Base-by-base conservation (phyloP, 805 yeast genomes). In the Starmerella apicola region DNA sequence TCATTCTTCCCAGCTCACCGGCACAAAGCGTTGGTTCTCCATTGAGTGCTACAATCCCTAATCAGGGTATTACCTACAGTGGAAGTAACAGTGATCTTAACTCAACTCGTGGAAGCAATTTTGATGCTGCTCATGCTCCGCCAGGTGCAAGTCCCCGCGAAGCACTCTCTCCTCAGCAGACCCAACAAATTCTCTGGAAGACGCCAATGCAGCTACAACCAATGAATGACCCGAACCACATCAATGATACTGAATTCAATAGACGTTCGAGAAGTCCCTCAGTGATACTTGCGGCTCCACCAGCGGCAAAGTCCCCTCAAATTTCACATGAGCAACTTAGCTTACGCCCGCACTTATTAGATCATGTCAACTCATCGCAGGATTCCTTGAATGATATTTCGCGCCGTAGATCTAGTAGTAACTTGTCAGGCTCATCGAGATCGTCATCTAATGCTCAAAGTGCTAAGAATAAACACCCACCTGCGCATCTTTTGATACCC, bases 1-100 rank as follows among this genome's bases (percentile, higher is more conserved):
- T 37, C 25, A 57, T 59, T 15, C 58, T 43, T 63, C 59, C 24
- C 32, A 33, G 22, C 28, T 42, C 42, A 9, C 46, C 43, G 18
- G 13, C 29, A 4, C 37, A 34, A 12, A 40, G 38, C 31, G 21
- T 18, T 8, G 33, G 36, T 15, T 38, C 42, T 3, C 42, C 37
- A 8, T 6, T 19, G 25, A 27, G 30, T 17, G 30, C n/a, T 8
- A n/a, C n/a, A n/a, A 9, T 9, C 13, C 10, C 10, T 13, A 27
- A 6, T n/a, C 30, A 12, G 30, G 26, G 26, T 7, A 8, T 8
- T 12, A 8, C 26, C 12, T 23, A 23, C 26, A n/a, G n/a, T n/a
- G 26, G 26, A 23, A 23, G 26, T 23, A 12, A 23, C 26, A 12
- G 26, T 23, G n/a, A n/a, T n/a, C n/a, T n/a, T n/a, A n/a, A n/a